These are phyloP conservation scores for Plectosphaerella plurivora DNA, from an alignment of 2,329 filamentous ascomycete genomes.

Conservation along the genomic window DNA sequence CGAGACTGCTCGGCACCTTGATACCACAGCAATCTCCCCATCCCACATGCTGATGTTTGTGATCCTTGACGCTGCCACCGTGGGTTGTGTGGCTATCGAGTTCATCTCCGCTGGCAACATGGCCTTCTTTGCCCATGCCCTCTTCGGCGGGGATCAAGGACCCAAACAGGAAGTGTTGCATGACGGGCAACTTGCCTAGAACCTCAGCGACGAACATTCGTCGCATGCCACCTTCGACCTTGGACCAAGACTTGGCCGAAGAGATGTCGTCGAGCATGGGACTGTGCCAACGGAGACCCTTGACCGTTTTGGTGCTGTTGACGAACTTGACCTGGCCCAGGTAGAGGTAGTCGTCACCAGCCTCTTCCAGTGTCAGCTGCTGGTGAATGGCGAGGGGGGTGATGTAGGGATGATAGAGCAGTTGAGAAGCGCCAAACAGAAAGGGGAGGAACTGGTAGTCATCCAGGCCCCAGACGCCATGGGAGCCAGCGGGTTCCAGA, in stretches of 20 bases:
- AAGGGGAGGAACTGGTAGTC: slow-evolving; percentile 98
- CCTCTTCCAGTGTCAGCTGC: slow-evolving; percentile 81
- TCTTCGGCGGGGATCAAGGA: slow-evolving; percentile 74
- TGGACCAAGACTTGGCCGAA: slow-evolving; percentile 80
- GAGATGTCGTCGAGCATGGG: slow-evolving; percentile 99
- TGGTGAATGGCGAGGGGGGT: slow-evolving; percentile 83
- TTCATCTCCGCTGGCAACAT: slow-evolving; percentile 43
- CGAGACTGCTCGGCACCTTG: slow-evolving; percentile 90
- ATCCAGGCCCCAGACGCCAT: slow-evolving; percentile 96
- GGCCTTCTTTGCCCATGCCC: slow-evolving; percentile 69
- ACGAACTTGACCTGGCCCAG: slow-evolving; percentile 91
- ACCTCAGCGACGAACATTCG: slow-evolving; percentile 97
- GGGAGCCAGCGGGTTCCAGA: slow-evolving; percentile 91
- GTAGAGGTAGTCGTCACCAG: slow-evolving; percentile 78
- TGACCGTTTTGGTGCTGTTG: slow-evolving; percentile 93
- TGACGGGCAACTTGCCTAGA: slow-evolving; percentile 87
- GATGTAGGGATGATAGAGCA: slow-evolving; percentile 77
- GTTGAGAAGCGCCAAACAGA: slow-evolving; percentile 87
- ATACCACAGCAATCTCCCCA: slow-evolving; percentile 99
- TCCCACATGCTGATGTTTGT: slow-evolving; percentile 65
- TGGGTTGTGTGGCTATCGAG: slow-evolving; percentile 55
- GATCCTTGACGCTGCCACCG: slow-evolving; percentile 54
- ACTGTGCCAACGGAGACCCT: slow-evolving; percentile 90
- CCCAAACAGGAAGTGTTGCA: slow-evolving; percentile 98
- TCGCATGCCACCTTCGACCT: slow-evolving; percentile 92